Percentiles rank a stretch among this genome's conserved stretches.
phyloP scores from a whole-genome alignment of 257 asterid genomes.

The Solanum arcanum region DNA sequence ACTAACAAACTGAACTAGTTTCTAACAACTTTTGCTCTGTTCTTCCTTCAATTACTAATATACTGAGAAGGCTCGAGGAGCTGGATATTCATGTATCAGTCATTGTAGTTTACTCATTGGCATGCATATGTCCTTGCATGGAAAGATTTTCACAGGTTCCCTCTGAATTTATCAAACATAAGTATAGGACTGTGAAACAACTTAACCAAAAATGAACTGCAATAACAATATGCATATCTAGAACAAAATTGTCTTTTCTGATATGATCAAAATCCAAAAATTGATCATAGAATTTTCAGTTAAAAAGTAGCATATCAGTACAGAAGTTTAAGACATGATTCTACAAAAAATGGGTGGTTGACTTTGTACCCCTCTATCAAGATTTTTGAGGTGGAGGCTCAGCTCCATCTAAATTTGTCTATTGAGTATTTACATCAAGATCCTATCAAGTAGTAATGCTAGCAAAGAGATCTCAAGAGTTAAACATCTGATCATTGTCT shows the following conservation, averaged over 20 bases:
- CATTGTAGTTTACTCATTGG: neutral
- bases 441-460: neutral
- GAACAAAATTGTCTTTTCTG: neutral
- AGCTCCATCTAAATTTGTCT: neutral
- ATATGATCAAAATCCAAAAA: neutral
- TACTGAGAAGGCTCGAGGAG: neutral
- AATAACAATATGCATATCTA: neutral
- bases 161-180: neutral
- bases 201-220: neutral
- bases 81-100: neutral
- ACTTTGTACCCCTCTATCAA: neutral
- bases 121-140: neutral
- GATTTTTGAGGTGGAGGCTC: neutral
- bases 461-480: neutral
- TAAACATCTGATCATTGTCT: neutral
- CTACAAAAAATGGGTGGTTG: neutral
- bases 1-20: neutral
- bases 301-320: neutral
- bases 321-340: neutral
- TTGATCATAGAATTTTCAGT: neutral
- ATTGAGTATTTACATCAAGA: conserved; percentile 2
- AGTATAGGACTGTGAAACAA: neutral
- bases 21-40: neutral
- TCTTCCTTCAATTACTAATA: neutral
- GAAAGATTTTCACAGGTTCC: neutral